Evolutionary conservation across 2,329 filamentous ascomycete species (phyloP), one percentile per base, ranked within the genome.

Genomic region (Metarhizium guizhouense): DNA sequence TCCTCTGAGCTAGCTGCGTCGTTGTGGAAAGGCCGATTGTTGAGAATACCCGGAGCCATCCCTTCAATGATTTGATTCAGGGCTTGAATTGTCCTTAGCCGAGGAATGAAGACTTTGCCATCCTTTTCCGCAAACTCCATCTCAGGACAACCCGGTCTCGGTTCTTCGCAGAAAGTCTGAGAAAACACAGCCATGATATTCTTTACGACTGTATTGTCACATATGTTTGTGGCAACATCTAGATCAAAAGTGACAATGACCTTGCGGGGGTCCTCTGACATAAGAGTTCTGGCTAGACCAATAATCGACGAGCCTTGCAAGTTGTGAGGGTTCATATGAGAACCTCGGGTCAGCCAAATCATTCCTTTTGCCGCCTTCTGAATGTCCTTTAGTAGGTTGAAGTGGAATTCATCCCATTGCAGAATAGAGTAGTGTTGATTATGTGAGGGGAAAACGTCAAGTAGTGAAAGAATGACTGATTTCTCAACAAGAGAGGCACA

Each of bases 301-400:
- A 76, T 62, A 20, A 79, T 69, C 0, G 73, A 68, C 2, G 76
- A 67, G 13, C 68, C 65, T 29, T 62, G 61, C 0, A 77, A 75
- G 16, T 67, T 68, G 43, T 36, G 51, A 14, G 63, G 65, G 47
- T 58, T 67, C 66, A 63, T 70, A 34, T 75, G 71, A 2, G 73
- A 75, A 4, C 73, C 73, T 0, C 66, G 64, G 0, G 76, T 76
- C 18, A 79, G 58, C 78, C 79, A 83, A 1, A 82, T 50, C 1
- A 82, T 60, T 2, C 72, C 68, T 16, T 67, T 69, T 1, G 72
- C 65, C 1, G 53, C 54, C 4, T 63, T 60, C 3, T 77, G 62
- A 16, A 83, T 61, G 0, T 61, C 58, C 32, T 75, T 70, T 32
- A 83, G 70, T 1, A 61, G 45, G 0, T 67, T 53, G 57, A 79